phyloP scores from a whole-genome alignment of 768 basidiomycete species.

The Pulveroboletus sp. region DNA sequence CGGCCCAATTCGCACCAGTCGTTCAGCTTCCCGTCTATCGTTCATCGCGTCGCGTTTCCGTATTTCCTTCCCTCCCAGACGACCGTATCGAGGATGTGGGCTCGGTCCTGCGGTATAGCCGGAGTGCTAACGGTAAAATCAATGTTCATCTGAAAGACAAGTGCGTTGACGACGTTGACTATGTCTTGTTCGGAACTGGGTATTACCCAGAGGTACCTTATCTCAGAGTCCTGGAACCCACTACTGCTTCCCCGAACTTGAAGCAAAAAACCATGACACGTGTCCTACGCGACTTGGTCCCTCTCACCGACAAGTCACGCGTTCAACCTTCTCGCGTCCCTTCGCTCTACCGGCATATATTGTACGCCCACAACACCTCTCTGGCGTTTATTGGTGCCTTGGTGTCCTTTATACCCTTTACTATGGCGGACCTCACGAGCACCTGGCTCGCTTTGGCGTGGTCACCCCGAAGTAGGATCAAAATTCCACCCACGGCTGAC shows the following conservation, averaged over 20 bases:
- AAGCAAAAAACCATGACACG: no score
- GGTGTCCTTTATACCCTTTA: constrained; percentile 46
- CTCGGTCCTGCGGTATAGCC: constrained; percentile 35
- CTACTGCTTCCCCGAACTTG: no score
- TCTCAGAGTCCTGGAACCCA: constrained; percentile 31
- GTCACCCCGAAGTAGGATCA: constrained; percentile 20
- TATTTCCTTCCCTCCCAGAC: constrained; percentile 43
- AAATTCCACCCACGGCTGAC: constrained; percentile 33
- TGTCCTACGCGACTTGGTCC: constrained; percentile 13
- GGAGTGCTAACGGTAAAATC: constrained; percentile 23
- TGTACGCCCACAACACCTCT: constrained; percentile 45
- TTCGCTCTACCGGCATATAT: constrained; percentile 40
- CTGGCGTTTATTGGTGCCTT: constrained; percentile 45
- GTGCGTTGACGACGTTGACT: constrained; percentile 38
- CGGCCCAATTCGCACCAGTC: constrained; percentile 40
- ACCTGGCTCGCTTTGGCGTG: constrained; percentile 47
- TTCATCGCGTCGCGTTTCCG: constrained; percentile 40
- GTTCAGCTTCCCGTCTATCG: constrained; percentile 42
- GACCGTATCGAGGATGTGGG: constrained; percentile 41
- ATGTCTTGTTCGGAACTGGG: constrained; percentile 45
- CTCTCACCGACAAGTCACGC: constrained; percentile 25
- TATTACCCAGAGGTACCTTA: constrained; percentile 42
- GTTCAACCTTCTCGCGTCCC: constrained; percentile 39
- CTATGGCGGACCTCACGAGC: constrained; percentile 45
- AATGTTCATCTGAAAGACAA: constrained; percentile 36